Evolutionary conservation across 2,329 filamentous ascomycete species (phyloP), one percentile per base, ranked within the genome.

Genomic region (Cercospora sesami): DNA sequence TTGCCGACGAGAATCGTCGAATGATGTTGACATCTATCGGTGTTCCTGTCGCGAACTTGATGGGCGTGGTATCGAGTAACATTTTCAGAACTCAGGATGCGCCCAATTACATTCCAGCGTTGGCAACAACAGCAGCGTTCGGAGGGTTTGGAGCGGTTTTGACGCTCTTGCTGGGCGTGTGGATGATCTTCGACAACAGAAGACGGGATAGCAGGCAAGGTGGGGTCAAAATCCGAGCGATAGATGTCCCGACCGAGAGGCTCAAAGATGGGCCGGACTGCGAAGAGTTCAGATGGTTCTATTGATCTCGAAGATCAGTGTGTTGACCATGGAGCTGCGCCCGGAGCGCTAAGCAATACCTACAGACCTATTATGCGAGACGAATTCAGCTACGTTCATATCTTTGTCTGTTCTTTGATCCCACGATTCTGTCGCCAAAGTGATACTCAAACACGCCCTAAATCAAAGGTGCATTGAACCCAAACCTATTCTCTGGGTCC

Each of bases 21-120:
- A 84, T 92, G 5, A 83, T 89, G 0, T 81, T 93, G 14, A 93
- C 91, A 0, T 89, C 87, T 30, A 85, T 93, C 18, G 90, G 89
- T 26, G 90, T 94, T 0, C 91, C 91, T 0, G 77, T 92, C 9
- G 91, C 91, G 3, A 94, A 94, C 71, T 77, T 93, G 39, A 93
- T 93, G 89, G 90, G 90, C 4, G 80, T 92, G 0, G 88, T 92
- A 0, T 83, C 84, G 30, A 87, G 85, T 69, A 91, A 92, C 73
- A 89, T 91, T 67, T 92, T 91, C 79, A 82, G 85, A 16, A 81
- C 83, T 45, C 79, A 88, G 72, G 88, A 91, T 74, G 85, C 84
- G 9, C 90, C 89, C 0, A 87, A 89, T 73, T 92, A 91, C 74
- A 81, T 86, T 64, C 88, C 89, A 0, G 90, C 90, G 0, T 78